phyloP scores from a whole-genome alignment of 2,329 filamentous ascomycete species.

The Botrytis byssoidea region DNA sequence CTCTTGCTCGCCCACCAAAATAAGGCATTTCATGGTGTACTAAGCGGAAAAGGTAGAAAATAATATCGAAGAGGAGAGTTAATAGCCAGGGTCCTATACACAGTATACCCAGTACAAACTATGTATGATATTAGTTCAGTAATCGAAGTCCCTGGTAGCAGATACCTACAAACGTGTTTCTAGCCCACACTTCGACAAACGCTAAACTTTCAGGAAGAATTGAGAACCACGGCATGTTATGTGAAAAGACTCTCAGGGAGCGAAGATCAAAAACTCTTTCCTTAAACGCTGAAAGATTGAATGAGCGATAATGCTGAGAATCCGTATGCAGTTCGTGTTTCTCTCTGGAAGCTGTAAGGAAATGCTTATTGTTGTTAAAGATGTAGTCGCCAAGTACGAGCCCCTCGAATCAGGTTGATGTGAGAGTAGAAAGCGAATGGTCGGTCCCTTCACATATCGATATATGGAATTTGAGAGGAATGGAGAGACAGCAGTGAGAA shows the following conservation, averaged over 20 bases:
- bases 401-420: constrained; percentile 6
- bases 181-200: constrained; percentile 60
- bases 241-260: not conserved
- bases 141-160: not conserved
- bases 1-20: constrained; percentile 59
- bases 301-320: not conserved
- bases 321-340: not conserved
- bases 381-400: not conserved
- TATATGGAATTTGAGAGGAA: not conserved
- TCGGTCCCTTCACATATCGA: constrained; percentile 10
- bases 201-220: constrained; percentile 59
- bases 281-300: not conserved
- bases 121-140: constrained; percentile 27
- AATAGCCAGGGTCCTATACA: constrained; percentile 62
- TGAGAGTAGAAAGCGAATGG: not conserved
- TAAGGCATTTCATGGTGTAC: constrained; percentile 57
- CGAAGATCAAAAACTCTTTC: no score
- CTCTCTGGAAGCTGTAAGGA: not conserved
- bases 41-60: constrained; percentile 60
- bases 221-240: constrained; percentile 63
- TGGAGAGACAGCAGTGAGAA: not conserved
- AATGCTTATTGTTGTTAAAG: not conserved
- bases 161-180: constrained; percentile 49
- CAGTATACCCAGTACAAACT: constrained; percentile 60
- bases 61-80: constrained; percentile 61